phyloP scores from a whole-genome alignment of 2,329 filamentous ascomycete species.

The Rutstroemia sp. region DNA sequence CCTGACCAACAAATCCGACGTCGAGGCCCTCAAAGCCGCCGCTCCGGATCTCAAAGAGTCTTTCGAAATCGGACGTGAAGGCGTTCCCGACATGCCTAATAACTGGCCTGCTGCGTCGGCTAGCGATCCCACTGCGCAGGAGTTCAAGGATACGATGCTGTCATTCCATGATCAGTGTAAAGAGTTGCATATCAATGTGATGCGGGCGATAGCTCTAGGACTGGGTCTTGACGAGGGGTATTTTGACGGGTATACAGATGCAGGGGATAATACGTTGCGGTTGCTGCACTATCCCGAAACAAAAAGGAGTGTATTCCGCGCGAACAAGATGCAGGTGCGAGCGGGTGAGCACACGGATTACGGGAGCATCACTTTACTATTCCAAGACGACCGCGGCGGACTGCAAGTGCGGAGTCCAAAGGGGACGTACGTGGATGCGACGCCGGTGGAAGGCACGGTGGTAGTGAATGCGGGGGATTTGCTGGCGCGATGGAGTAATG shows the following conservation, averaged over 20 bases:
- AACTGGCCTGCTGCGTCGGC: slow-evolving; percentile 57
- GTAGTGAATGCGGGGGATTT: slow-evolving; percentile 88
- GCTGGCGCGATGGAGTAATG: slow-evolving; percentile 82
- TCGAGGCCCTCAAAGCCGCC: slow-evolving; percentile 43
- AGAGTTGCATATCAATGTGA: slow-evolving; percentile 65
- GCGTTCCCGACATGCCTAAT: slow-evolving; percentile 57
- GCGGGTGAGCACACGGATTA: slow-evolving; percentile 49
- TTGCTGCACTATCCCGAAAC: slow-evolving; percentile 51
- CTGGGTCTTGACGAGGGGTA: slow-evolving; percentile 63
- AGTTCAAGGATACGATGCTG: slow-evolving; percentile 67
- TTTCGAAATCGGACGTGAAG: slow-evolving; percentile 57
- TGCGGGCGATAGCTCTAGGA: slow-evolving; percentile 78
- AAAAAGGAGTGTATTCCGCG: slow-evolving; percentile 38
- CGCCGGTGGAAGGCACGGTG: slow-evolving; percentile 71
- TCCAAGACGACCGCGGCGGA: slow-evolving; percentile 45
- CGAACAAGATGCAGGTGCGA: slow-evolving; percentile 41
- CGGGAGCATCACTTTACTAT: slow-evolving; percentile 43
- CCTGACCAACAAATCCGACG: slow-evolving; percentile 15
- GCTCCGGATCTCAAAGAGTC: slow-evolving; percentile 61
- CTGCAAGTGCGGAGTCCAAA: slow-evolving; percentile 58
- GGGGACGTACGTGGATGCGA: slow-evolving; percentile 74
- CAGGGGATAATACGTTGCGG: slow-evolving; percentile 53
- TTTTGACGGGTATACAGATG: slow-evolving; percentile 70
- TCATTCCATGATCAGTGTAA: slow-evolving; percentile 71
- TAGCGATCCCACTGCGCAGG: slow-evolving; percentile 42